Conservation (phyloP, 192 early-diverging fungal species). For the Jimgerdemannia flammicorona region DNA sequence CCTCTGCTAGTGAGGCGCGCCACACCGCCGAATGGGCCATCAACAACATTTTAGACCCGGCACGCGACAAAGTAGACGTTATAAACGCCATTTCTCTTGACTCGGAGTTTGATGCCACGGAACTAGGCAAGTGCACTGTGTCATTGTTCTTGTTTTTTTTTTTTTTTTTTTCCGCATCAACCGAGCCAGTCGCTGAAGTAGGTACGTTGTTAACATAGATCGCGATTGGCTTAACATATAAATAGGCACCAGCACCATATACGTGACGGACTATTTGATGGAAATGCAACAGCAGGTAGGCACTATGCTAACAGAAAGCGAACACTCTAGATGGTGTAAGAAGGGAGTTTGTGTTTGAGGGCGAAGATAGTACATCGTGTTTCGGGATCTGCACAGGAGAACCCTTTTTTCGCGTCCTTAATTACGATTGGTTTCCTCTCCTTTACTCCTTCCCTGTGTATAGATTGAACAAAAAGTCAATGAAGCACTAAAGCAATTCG, state of each 20-base stretch:
- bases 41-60: constrained; percentile 27
- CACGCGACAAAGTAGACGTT: constrained; percentile 24
- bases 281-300: constrained; percentile 11
- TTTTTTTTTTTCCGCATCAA: no score
- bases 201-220: no score
- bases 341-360: no score
- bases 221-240: background rate
- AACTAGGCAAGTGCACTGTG: constrained; percentile 6
- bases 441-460: background rate
- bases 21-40: constrained; percentile 36
- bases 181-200: no score
- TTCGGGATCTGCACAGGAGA: no score
- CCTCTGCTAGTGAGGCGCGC: constrained; percentile 26
- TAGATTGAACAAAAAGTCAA: constrained; percentile 2
- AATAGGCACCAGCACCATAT: background rate
- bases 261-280: constrained; percentile 5
- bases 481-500: constrained; percentile 4
- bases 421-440: background rate
- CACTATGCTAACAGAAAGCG: no score
- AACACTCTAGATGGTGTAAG: background rate
- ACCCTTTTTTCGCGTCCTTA: background rate
- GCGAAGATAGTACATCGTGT: no score
- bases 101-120: constrained; percentile 21
- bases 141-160: no score
- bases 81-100: constrained; percentile 22